These are phyloP conservation scores for Vaccinium myrtillus DNA, from an alignment of 148 eudicot genomes.

Conservation along the genomic window DNA sequence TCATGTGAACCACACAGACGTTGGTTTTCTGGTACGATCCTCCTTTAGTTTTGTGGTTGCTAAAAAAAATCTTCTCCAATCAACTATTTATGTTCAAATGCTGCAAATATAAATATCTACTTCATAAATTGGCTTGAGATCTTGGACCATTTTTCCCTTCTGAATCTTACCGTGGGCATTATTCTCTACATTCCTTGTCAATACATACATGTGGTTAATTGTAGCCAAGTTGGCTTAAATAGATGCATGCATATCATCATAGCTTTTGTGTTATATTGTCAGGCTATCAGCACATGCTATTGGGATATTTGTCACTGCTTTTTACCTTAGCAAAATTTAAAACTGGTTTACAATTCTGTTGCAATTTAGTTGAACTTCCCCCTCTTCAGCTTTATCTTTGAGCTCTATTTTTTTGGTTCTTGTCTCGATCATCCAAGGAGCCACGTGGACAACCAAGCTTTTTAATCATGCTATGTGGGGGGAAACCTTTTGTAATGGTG, in stretches of 20 bases:
- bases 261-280: neutral
- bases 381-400: neutral
- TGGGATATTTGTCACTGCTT: neutral
- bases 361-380: neutral
- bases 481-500: neutral
- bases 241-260: neutral
- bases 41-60: conserved; percentile 7
- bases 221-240: neutral
- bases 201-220: conserved; percentile 2
- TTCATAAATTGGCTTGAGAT: neutral
- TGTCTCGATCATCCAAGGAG: neutral
- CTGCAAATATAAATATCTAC: neutral
- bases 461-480: neutral
- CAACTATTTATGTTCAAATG: neutral
- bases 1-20: conserved; percentile 65
- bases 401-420: neutral
- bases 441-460: neutral
- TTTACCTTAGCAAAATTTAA: neutral
- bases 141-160: neutral
- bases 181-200: neutral
- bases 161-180: neutral
- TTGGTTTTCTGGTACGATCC: conserved; percentile 58
- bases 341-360: neutral
- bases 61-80: neutral
- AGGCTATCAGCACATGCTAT: neutral